Evolutionary conservation across 2,329 filamentous ascomycete genomes (phyloP), one percentile per base, ranked within the genome.

Genomic region (Purpureocillium takamizusanense): DNA sequence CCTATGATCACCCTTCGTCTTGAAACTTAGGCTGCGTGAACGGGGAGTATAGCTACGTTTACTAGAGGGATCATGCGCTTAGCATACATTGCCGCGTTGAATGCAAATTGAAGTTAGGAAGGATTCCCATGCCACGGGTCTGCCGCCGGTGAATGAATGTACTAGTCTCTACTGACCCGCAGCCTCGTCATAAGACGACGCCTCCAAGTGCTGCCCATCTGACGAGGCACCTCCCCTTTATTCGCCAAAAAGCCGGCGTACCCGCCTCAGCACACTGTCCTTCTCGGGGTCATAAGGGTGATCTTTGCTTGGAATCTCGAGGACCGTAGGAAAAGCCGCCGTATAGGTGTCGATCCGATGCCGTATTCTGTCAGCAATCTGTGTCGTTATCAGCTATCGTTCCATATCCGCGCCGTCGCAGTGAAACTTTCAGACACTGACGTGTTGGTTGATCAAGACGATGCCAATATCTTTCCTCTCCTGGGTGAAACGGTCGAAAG

Each of bases 231-330:
- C 5, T 10, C 27, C n/a, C 23, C 18, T 31, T 59, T 76, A 89
- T 67, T 89, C 78, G 51, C 78, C 78, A 65, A 81, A 81, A 40
- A 78, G 48, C 42, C 74, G 68, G 44, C 74, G 68, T 33, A 98
- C 92, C 49, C 92, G 76, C 66, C 89, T 85, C 65, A 98, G 63
- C 32, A 98, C 90, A 57, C 90, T 97, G 62, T 98, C 92, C 71
- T 98, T 98, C 66, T 98, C 92, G 0, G 92, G 92, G 54, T 98
- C 90, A 58, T 98, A 98, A 2, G 92, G 92, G 61, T 98, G 92
- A 61, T 98, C 92, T 72, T 98, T 98, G 67, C 87, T 94, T 17
- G 92, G 92, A 44, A 98, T 97, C 64, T 98, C 92, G 41, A 98
- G 78, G 39, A 98, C 76, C 16, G 88, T 83, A n/a, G 92, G 92